Evolutionary conservation across 176 grass and related monocot genomes (phyloP).

Genomic region (Chrysopogon serrulatus): DNA sequence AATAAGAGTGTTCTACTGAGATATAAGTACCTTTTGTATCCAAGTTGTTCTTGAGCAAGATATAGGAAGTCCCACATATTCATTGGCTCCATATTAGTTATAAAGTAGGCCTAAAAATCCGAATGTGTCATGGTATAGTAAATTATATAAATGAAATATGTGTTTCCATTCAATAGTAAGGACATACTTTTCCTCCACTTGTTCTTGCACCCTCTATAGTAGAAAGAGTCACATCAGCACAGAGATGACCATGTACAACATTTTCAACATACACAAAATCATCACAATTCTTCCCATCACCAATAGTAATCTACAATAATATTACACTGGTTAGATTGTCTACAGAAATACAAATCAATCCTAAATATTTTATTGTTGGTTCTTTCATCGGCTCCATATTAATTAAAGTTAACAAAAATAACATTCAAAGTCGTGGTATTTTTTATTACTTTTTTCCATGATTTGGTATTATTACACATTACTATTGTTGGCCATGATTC

Average conservation of each 20-base stretch:
- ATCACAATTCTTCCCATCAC: conserved; percentile 62
- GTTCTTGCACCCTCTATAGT: conserved; percentile 37
- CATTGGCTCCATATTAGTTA: conserved; percentile 79
- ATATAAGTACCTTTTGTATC: conserved; percentile 54
- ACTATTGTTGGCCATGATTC: not conserved
- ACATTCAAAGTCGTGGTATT: too few relatives aligned
- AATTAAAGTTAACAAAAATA: too few relatives aligned
- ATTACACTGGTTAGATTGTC: not conserved
- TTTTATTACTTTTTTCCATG: not conserved
- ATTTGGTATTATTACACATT: not conserved
- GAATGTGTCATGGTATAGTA: not conserved
- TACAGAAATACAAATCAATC: not conserved
- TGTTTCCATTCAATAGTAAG: not conserved
- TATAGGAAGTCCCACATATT: conserved; percentile 75
- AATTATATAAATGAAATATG: not conserved
- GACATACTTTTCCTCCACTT: conserved; percentile 57
- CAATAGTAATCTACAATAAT: conserved; percentile 48
- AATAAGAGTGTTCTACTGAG: not conserved
- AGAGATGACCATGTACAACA: conserved; percentile 76
- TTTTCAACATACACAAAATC: conserved; percentile 92
- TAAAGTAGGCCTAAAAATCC: conserved; percentile 60
- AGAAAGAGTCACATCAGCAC: conserved; percentile 57
- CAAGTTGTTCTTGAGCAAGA: conserved; percentile 52
- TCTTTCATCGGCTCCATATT: not conserved
- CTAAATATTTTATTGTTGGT: not conserved